A percentile compares a stretch with the other conserved stretches of the same genome.
Evolutionary conservation across 2,329 filamentous ascomycete genomes (phyloP).

Genomic region (Chaetomiaceae sp.): DNA sequence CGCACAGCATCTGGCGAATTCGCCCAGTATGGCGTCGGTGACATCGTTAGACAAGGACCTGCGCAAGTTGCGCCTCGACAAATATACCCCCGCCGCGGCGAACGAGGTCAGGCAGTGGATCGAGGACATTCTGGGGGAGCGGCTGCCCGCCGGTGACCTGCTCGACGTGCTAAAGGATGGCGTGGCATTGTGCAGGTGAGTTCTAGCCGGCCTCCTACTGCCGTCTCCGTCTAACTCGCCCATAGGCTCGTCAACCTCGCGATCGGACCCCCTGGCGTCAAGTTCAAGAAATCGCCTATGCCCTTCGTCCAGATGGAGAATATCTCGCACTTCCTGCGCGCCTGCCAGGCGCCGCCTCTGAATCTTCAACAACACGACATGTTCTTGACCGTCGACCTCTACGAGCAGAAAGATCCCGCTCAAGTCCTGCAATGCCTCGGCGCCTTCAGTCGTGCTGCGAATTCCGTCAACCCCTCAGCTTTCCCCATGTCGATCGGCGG

Average conservation of each 20-base stretch:
- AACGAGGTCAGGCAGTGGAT: constrained; percentile 85
- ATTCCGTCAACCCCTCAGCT: constrained; percentile 64
- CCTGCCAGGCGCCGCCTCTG: constrained; percentile 78
- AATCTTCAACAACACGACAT: constrained; percentile 90
- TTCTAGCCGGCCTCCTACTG: neutral
- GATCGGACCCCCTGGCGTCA: constrained; percentile 70
- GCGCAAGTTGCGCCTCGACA: constrained; percentile 84
- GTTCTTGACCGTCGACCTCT: constrained; percentile 95
- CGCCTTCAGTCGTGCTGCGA: constrained; percentile 84
- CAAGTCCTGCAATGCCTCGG: constrained; percentile 91
- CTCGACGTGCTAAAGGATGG: constrained; percentile 87
- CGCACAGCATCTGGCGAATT: neutral
- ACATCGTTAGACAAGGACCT: constrained; percentile 92
- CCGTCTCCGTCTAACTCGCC: neutral
- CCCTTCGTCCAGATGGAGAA: constrained; percentile 99
- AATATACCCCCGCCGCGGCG: constrained; percentile 87
- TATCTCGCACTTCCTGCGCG: constrained; percentile 89
- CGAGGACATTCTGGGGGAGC: constrained; percentile 71
- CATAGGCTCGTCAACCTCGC: constrained; percentile 75
- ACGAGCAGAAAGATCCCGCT: constrained; percentile 90
- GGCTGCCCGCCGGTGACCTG: constrained; percentile 68
- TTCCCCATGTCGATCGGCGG: constrained; percentile 76
- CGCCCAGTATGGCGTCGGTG: constrained; percentile 75
- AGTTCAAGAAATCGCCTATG: constrained; percentile 89
- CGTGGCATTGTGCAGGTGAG: constrained; percentile 85